Base-by-base conservation (phyloP, 2,329 filamentous ascomycete species). In the Fusarium lateritium region DNA sequence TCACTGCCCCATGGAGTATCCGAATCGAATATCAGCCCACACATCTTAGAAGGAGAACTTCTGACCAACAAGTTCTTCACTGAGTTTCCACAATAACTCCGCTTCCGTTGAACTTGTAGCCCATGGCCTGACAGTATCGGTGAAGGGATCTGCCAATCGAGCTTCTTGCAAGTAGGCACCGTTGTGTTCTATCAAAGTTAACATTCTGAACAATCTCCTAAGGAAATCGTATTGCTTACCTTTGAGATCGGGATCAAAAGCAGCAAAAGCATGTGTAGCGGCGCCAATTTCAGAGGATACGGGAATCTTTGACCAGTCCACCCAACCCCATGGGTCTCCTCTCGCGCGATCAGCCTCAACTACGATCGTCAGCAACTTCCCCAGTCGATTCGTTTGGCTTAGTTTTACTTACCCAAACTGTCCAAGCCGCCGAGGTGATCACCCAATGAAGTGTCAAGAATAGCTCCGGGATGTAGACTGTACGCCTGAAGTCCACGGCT, bases 11-110 rank as follows among this genome's bases (percentile, higher is more conserved):
- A 36, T 17, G 9, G 34, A 17, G 34, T 36, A 17, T 15, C 6
- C 8, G 34, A 36, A 36, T 17, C 34, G 15, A 36, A 36, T 2
- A 36, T 7, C 14, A 15, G 15, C 17, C 8, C 34, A 36, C 14
- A 17, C 17, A 7, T 13, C 40, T 31, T 14, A 56, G 26, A 45
- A 65, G 2, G 38, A 13, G 11, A 69, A 71, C 2, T 17, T 51
- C 9, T 72, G 62, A 0, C 65, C 58, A 14, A 67, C 53, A 13
- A 72, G 49, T 13, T 67, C 42, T n/a, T 72, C 65, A 44, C 69
- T 69, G 1, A 62, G 22, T 11, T 24, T 62, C 69, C 68, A 72
- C 6, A 72, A 36, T 0, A 53, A 15, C n/a, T 65, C 59, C 1
- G 68, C 69, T 22, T 63, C 57, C 7, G 38, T 28, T 33, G 52